Percentiles rank a stretch among this genome's conserved stretches.
phyloP scores from a whole-genome alignment of 345 rosid species.

The Nasturtium officinale region DNA sequence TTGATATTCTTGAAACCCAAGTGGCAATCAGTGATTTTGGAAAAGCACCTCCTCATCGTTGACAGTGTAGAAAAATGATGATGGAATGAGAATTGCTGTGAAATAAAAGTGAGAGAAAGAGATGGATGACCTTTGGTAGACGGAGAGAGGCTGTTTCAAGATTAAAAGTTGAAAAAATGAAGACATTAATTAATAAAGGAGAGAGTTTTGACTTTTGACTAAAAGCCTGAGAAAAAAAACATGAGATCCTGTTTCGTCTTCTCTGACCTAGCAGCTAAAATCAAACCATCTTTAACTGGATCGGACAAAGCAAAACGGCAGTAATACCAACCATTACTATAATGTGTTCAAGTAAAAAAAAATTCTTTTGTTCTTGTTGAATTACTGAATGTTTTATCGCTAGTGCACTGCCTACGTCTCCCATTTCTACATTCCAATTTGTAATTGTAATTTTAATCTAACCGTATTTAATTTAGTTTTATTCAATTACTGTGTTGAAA shows the following conservation, averaged over 20 bases:
- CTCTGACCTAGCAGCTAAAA: constrained; percentile 4
- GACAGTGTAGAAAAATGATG: constrained; percentile 21
- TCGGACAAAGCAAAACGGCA: no score
- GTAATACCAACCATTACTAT: no score
- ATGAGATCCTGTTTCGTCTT: not conserved
- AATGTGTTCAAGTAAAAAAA: no score
- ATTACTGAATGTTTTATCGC: no score
- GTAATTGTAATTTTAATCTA: no score
- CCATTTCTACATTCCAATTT: no score
- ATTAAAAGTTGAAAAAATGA: constrained; percentile 13
- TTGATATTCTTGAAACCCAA: constrained; percentile 38
- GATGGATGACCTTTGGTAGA: constrained; percentile 30
- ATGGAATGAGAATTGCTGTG: constrained; percentile 14
- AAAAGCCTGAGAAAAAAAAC: not conserved
- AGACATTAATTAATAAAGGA: not conserved
- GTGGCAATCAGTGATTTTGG: constrained; percentile 36
- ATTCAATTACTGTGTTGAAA: not conserved
- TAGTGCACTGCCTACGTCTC: no score
- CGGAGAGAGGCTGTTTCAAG: constrained; percentile 7
- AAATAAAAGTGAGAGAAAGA: not conserved
- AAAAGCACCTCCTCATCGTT: constrained; percentile 45
- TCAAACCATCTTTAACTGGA: constrained; percentile 19
- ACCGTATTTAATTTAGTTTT: no score
- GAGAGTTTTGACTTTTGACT: not conserved
- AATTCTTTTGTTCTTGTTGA: no score